Conservation (phyloP, 2,329 filamentous ascomycete genomes). For the Penicillium sp. region DNA sequence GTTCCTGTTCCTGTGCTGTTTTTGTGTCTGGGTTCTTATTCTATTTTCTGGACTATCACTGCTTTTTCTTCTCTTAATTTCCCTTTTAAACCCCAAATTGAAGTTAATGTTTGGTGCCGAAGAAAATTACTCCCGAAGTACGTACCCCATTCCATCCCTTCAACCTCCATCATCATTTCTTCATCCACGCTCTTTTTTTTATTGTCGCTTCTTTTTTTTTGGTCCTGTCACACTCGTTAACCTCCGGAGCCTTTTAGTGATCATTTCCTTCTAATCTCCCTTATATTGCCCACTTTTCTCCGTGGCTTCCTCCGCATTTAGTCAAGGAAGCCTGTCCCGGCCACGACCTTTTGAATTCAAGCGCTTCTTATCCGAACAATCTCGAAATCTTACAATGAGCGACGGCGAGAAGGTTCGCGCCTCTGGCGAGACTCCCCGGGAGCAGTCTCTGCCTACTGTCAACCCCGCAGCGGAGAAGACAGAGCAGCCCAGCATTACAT, state of each 20-base stretch:
- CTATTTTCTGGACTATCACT: background rate
- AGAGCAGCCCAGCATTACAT: constrained; percentile 58
- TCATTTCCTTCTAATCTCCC: constrained; percentile 19
- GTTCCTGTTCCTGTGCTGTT: background rate
- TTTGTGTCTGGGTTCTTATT: background rate
- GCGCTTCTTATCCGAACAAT: constrained; percentile 45
- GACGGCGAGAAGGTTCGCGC: constrained; percentile 78
- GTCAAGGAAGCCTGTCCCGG: constrained; percentile 42
- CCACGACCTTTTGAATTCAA: constrained; percentile 49
- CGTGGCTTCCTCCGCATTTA: constrained; percentile 47
- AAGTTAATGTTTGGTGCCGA: constrained; percentile 5
- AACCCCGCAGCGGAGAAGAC: constrained; percentile 72
- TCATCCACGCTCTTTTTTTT: constrained; percentile 18
- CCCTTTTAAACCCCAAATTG: background rate
- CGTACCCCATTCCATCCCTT: constrained; percentile 23
- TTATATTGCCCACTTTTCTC: constrained; percentile 19
- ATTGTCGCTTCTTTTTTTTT: constrained; percentile 10
- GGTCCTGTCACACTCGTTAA: constrained; percentile 12
- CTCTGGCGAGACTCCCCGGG: constrained; percentile 64
- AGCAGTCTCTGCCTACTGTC: constrained; percentile 68
- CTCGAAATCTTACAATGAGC: constrained; percentile 51
- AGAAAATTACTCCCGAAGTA: constrained; percentile 14
- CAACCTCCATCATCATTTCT: constrained; percentile 25
- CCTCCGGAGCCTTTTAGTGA: constrained; percentile 14
- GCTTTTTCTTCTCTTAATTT: background rate